These are phyloP conservation scores for Globisporangium canariense DNA, from an alignment of 352 stramenopile species.

Conservation along the genomic window DNA sequence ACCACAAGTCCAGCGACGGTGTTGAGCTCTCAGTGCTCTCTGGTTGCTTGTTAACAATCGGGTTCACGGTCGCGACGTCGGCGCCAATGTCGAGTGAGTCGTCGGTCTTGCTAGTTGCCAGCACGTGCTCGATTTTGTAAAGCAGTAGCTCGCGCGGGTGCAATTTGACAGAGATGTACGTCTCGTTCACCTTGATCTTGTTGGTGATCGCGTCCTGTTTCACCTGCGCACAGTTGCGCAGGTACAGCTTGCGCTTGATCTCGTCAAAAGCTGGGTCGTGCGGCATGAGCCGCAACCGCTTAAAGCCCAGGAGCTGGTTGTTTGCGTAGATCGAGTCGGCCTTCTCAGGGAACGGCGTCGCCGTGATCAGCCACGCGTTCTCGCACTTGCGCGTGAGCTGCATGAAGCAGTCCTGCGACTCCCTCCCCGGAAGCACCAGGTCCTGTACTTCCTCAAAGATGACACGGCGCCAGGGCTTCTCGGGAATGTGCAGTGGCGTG, in stretches of 20 bases:
- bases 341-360: conserved; percentile 79
- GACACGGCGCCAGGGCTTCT: conserved; percentile 70
- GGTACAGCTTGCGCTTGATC: conserved; percentile 87
- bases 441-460: conserved; percentile 89
- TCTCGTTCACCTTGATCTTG: conserved; percentile 71
- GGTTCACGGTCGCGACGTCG: conserved; percentile 26
- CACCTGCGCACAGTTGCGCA: conserved; percentile 81
- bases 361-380: conserved; percentile 86
- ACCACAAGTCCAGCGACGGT: conserved; percentile 22
- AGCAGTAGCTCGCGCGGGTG: conserved; percentile 68
- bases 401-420: conserved; percentile 79
- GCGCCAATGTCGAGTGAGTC: conserved; percentile 44
- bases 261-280: conserved; percentile 80
- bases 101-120: conserved; percentile 34
- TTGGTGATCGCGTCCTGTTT: conserved; percentile 78
- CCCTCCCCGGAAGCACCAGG: conserved; percentile 67
- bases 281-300: conserved; percentile 56
- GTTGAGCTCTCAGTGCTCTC: not conserved
- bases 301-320: conserved; percentile 84
- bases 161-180: conserved; percentile 66
- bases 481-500: conserved; percentile 54
- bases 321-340: conserved; percentile 86
- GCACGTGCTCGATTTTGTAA: conserved; percentile 65
- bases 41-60: conserved; percentile 11
- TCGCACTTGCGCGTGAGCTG: conserved; percentile 71